Evolutionary conservation across 2,329 filamentous ascomycete species (phyloP), one percentile per base, ranked within the genome.

Genomic region (Neocatenulostroma microsporum): DNA sequence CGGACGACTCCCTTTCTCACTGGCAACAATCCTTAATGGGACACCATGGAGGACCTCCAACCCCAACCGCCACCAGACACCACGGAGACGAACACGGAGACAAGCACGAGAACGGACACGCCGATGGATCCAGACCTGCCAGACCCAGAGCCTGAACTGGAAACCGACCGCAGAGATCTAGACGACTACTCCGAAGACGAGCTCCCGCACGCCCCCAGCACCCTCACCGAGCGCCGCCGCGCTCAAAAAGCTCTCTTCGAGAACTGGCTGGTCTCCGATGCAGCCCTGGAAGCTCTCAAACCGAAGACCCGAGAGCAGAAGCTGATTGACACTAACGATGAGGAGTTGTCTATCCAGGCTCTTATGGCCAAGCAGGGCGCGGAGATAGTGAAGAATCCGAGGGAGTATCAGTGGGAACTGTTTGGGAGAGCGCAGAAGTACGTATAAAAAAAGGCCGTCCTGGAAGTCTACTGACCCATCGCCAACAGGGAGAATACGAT

Each of bases 401-500:
- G 89, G 32, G 86, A 94, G 52, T 98, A 96, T 54, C 91, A 98
- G 58, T 67, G 84, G 10, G 89, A 96, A 56, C 72, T 98, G 0
- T 96, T 91, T 53, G 85, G 95, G 58, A 76, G 76, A 45, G 89
- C 91, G 3, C 94, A 91, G 55, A 56, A 73, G 34, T n/a, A n/a
- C n/a, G n/a, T n/a, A n/a, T n/a, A n/a, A n/a, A n/a, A n/a, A n/a
- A n/a, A n/a, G n/a, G n/a, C n/a, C n/a, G n/a, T n/a, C n/a, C n/a
- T n/a, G n/a, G n/a, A n/a, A n/a, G n/a, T n/a, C n/a, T n/a, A n/a
- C n/a, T n/a, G n/a, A n/a, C n/a, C n/a, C n/a, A n/a, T n/a, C n/a
- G n/a, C n/a, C n/a, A n/a, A n/a, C n/a, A n/a, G n/a, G n/a, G 74
- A 80, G 48, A 98, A 98, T 55, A 83, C 81, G 6, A 94, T 98